Conservation (phyloP, 2,329 filamentous ascomycete genomes). For the Capronia americana region DNA sequence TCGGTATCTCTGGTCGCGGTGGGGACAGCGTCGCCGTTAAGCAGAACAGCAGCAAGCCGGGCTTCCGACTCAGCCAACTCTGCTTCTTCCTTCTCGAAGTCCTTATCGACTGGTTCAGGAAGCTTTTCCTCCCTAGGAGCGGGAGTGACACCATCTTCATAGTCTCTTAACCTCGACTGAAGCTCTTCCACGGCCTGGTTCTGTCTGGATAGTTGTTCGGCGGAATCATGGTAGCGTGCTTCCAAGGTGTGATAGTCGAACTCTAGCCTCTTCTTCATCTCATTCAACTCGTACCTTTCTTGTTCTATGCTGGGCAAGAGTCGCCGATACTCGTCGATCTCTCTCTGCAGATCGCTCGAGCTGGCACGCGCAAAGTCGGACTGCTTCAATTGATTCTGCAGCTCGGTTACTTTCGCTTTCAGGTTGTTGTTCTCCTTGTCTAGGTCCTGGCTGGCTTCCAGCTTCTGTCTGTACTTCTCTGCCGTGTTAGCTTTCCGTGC, state of each 20-base stretch:
- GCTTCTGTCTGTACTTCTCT: conserved; percentile 58
- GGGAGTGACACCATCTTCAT: conserved; percentile 35
- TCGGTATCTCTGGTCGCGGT: conserved; percentile 5
- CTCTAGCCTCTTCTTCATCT: conserved; percentile 56
- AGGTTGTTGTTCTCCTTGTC: conserved; percentile 57
- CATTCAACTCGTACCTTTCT: conserved; percentile 55
- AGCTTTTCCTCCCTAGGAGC: conserved; percentile 18
- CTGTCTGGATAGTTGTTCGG: conserved; percentile 47
- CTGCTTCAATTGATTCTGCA: conserved; percentile 56
- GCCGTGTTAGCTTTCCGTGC: conserved; percentile 56
- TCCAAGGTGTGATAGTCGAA: conserved; percentile 57
- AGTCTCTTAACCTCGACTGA: conserved; percentile 35
- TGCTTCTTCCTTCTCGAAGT: conserved; percentile 36
- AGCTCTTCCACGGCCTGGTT: conserved; percentile 41
- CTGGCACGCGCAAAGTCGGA: conserved; percentile 47
- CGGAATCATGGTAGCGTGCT: conserved; percentile 51
- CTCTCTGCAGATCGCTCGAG: conserved; percentile 39
- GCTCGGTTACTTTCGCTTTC: conserved; percentile 54
- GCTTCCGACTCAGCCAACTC: conserved; percentile 37
- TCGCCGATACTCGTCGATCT: conserved; percentile 48
- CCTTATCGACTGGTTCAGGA: conserved; percentile 25
- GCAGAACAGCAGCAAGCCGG: conserved; percentile 35
- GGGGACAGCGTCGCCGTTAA: conserved; percentile 27
- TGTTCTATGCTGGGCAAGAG: conserved; percentile 56
- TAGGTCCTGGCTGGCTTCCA: conserved; percentile 56